Evolutionary conservation across 2,329 filamentous ascomycete species (phyloP), one percentile per base, ranked within the genome.

Genomic region (Microcera coccophila): DNA sequence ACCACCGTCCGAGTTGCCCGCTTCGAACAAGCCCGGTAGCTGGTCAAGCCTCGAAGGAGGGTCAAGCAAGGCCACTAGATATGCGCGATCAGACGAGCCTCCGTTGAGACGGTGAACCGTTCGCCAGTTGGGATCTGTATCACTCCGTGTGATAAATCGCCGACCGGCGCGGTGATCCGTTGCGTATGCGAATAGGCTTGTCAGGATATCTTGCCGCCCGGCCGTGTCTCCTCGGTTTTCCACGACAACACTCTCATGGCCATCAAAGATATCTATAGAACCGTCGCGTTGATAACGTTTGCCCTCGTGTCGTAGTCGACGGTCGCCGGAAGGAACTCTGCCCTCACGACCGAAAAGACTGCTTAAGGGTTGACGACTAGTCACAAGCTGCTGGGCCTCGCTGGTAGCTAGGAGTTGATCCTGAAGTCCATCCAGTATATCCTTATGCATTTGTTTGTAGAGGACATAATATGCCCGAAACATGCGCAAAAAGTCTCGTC

Each of bases 401-500:
- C 81, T 82, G 47, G 85, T 86, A 28, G 87, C 79, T 63, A 87
- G 80, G 41, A 85, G 78, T 59, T 90, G 85, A 48, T 90, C 86
- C 56, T 90, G 85, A 49, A 90, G 74, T 2, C 82, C 82, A 43
- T 87, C 82, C 5, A 91, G 74, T 47, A 90, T 86, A 52, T 97
- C 91, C 46, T 81, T 81, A 47, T 93, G 90, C 66, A 95, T 83
- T 61, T 95, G 87, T 60, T 90, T 89, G 61, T 90, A 93, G 8
- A 96, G 78, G 2, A 87, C 83, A 64, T 95, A 97, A 63, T 94
- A 95, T 0, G 91, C 91, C 33, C 88, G 78, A 65, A 97, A 95
- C 67, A 98, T 85, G 42, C 90, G 82, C 22, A 97, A 67, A 56
- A 96, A 94, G 62, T 98, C 91, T 54, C 84, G 84, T 14, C 93